Evolutionary conservation across 768 basidiomycete genomes (phyloP).

Genomic region (Exidia glandulosa): DNA sequence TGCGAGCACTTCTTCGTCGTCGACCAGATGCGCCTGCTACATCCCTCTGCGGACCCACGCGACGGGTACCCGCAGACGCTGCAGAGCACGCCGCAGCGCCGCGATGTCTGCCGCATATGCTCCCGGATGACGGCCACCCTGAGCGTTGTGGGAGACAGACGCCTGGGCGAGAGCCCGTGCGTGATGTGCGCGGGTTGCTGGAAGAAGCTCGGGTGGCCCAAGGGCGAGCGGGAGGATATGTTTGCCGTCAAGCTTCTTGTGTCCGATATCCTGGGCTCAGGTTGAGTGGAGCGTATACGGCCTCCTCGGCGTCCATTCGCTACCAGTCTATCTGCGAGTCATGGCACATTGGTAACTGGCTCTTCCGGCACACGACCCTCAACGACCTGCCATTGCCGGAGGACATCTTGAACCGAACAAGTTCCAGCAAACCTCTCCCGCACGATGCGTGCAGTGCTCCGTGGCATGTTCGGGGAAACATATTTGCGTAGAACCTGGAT

Average conservation of each 20-base stretch:
- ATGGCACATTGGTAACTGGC: too few relatives aligned
- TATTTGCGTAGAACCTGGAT: too few relatives aligned
- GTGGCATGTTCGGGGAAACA: too few relatives aligned
- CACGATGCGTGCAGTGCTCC: too few relatives aligned
- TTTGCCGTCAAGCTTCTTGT: not conserved
- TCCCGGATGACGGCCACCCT: constrained; percentile 56
- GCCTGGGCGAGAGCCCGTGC: constrained; percentile 71
- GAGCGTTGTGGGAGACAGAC: constrained; percentile 57
- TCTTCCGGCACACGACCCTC: too few relatives aligned
- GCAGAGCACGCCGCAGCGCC: constrained; percentile 44
- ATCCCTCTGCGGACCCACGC: constrained; percentile 43
- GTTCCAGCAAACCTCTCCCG: too few relatives aligned
- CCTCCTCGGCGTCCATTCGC: too few relatives aligned
- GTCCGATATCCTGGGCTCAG: not conserved
- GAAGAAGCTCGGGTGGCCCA: constrained; percentile 51
- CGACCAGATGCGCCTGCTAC: constrained; percentile 57
- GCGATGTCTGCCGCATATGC: constrained; percentile 58
- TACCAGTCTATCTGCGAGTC: too few relatives aligned
- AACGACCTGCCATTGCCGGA: too few relatives aligned
- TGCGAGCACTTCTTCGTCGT: constrained; percentile 74
- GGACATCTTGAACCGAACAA: too few relatives aligned
- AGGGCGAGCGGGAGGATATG: constrained; percentile 19
- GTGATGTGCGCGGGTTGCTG: constrained; percentile 65
- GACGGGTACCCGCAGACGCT: constrained; percentile 57
- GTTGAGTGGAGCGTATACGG: not conserved